Conservation (phyloP, 139 green algal species). For the Gonium pectorale region DNA sequence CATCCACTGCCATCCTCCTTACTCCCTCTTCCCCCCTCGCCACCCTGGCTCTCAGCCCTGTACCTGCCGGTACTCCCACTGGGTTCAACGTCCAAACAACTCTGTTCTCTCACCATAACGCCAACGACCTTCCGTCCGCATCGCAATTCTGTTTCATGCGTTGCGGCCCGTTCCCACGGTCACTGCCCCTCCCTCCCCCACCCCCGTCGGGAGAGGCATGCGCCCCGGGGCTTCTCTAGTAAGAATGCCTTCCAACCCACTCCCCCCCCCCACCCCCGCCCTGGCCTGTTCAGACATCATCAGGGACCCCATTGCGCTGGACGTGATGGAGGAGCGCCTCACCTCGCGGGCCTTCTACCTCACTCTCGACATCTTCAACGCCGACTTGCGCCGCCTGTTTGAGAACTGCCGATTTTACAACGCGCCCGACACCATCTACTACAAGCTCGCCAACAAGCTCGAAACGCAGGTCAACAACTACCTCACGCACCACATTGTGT, state of each 20-base stretch:
- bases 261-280: background rate
- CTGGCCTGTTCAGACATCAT: slow-evolving; percentile 82
- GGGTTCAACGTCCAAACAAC: too few species aligned
- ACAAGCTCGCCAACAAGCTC: slow-evolving; percentile 82
- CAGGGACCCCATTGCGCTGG: slow-evolving; percentile 78
- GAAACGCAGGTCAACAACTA: slow-evolving; percentile 63
- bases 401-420: slow-evolving; percentile 94
- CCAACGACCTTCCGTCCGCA: too few species aligned
- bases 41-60: too few species aligned
- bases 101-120: too few species aligned
- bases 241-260: background rate
- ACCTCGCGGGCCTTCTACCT: slow-evolving; percentile 80
- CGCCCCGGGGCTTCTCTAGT: too few species aligned
- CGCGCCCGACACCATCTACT: slow-evolving; percentile 86
- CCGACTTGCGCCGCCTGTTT: slow-evolving; percentile 91
- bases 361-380: slow-evolving; percentile 94
- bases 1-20: too few species aligned
- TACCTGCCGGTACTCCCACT: too few species aligned
- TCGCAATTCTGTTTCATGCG: too few species aligned
- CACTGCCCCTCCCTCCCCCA: too few species aligned
- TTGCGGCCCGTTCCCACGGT: too few species aligned
- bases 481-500: slow-evolving; percentile 45
- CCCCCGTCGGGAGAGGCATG: too few species aligned
- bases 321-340: slow-evolving; percentile 66
- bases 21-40: too few species aligned